Evolutionary conservation across 1,284 basidiomycete genomes (phyloP).

Genomic region (Cystobasidium sp.): DNA sequence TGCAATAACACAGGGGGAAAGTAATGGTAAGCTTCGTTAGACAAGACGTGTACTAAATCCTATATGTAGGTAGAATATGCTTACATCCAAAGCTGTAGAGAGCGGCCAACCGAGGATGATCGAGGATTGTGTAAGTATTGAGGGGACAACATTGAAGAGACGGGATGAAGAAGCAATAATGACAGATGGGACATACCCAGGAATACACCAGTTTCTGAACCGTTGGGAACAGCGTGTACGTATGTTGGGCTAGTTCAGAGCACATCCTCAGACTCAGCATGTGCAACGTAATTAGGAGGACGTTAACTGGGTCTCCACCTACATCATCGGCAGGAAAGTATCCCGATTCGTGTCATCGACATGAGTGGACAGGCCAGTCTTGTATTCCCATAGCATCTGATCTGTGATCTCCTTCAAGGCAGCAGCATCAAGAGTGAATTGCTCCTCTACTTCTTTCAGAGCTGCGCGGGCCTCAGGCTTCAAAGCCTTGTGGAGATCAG

Average conservation of each 20-base stretch:
- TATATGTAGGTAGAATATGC: not conserved
- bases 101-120: constrained; percentile 7
- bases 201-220: constrained; percentile 87
- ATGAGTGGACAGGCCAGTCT: constrained; percentile 61
- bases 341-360: constrained; percentile 49
- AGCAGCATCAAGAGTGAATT: constrained; percentile 68
- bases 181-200: constrained; percentile 57
- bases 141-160: not conserved
- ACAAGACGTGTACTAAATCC: not conserved
- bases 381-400: constrained; percentile 77
- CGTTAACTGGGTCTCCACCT: not conserved
- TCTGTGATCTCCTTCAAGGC: constrained; percentile 71
- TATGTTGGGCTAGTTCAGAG: constrained; percentile 61
- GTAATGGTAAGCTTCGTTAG: not conserved
- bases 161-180: not conserved
- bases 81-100: constrained; percentile 69
- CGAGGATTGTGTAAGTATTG: not conserved
- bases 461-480: not conserved
- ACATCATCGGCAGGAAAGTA: constrained; percentile 51
- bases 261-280: not conserved
- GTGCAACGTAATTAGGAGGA: not conserved
- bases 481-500: constrained; percentile 10
- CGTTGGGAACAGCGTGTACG: constrained; percentile 86
- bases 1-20: not conserved
- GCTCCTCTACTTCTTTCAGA: constrained; percentile 34